Evolutionary conservation across 2,329 filamentous ascomycete species (phyloP).

Genomic region (Pseudocercospora crystallina): DNA sequence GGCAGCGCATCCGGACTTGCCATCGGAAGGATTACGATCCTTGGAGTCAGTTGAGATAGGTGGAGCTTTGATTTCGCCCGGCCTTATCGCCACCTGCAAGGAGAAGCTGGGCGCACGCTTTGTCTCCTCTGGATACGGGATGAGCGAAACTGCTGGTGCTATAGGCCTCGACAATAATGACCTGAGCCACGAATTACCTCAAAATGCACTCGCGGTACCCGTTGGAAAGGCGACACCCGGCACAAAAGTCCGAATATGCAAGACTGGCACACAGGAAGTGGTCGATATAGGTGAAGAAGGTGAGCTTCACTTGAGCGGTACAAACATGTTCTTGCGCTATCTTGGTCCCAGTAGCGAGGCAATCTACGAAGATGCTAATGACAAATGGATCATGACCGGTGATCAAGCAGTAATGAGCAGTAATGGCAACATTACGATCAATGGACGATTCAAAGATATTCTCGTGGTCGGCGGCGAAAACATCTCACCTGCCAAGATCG

Average conservation of each 20-base stretch:
- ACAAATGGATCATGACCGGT: slow-evolving; percentile 64
- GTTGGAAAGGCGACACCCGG: not conserved
- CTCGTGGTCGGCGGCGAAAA: slow-evolving; percentile 53
- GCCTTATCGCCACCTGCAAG: not conserved
- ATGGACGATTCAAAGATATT: slow-evolving; percentile 31
- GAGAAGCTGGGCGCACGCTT: not conserved
- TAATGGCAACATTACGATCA: slow-evolving; percentile 39
- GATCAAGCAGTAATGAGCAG: slow-evolving; percentile 53
- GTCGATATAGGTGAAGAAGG: slow-evolving; percentile 24
- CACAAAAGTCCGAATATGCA: not conserved
- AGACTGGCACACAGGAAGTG: slow-evolving; percentile 20
- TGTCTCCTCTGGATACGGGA: slow-evolving; percentile 6
- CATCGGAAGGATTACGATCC: not conserved
- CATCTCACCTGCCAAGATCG: not conserved
- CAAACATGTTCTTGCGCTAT: slow-evolving; percentile 23
- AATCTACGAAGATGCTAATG: slow-evolving; percentile 26
- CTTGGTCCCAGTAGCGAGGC: slow-evolving; percentile 8
- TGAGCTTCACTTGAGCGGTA: slow-evolving; percentile 27
- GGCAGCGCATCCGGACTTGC: not conserved
- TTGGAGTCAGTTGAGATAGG: not conserved
- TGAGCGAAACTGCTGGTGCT: slow-evolving; percentile 19
- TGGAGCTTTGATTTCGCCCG: not conserved
- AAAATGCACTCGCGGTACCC: not conserved
- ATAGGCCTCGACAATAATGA: not conserved
- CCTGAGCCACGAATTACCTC: not conserved